Conservation (phyloP, 2,329 filamentous ascomycete species). For the Fonsecaea multimorphosa region DNA sequence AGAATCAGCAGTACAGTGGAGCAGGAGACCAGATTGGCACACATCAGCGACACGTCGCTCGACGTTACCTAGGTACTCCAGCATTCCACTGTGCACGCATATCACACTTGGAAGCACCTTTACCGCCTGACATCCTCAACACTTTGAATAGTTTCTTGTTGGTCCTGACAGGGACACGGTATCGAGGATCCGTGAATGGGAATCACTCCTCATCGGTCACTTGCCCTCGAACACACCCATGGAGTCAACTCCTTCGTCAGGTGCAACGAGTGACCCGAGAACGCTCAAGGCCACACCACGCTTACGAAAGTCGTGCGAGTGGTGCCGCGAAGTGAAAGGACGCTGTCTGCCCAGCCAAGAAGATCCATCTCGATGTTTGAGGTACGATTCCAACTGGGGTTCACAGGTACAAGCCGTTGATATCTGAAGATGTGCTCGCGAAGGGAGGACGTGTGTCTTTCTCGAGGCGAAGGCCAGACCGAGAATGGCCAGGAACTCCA, state of each 20-base stretch:
- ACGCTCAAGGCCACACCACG: background rate
- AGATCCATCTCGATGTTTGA: conserved; percentile 6
- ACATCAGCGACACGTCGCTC: background rate
- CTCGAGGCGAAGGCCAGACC: conserved; percentile 1
- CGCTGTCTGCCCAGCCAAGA: conserved; percentile 1
- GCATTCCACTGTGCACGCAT: background rate
- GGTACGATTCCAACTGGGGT: background rate
- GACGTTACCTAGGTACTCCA: too few species aligned
- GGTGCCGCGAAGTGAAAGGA: conserved; percentile 9
- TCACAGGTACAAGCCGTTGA: background rate
- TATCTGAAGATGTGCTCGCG: background rate
- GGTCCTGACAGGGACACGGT: background rate
- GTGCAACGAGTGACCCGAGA: background rate
- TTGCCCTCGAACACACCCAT: background rate
- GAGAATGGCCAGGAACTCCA: background rate
- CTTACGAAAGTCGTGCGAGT: background rate
- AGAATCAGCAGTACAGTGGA: too few species aligned
- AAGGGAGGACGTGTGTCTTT: conserved; percentile 4
- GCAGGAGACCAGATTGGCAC: background rate
- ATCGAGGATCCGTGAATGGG: background rate
- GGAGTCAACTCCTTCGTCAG: background rate
- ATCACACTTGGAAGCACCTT: background rate
- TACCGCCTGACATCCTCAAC: background rate
- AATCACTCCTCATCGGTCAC: background rate
- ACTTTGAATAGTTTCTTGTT: background rate